Evolutionary conservation across 2,329 filamentous ascomycete genomes (phyloP), one percentile per base, ranked within the genome.

Genomic region (Claviceps monticola): DNA sequence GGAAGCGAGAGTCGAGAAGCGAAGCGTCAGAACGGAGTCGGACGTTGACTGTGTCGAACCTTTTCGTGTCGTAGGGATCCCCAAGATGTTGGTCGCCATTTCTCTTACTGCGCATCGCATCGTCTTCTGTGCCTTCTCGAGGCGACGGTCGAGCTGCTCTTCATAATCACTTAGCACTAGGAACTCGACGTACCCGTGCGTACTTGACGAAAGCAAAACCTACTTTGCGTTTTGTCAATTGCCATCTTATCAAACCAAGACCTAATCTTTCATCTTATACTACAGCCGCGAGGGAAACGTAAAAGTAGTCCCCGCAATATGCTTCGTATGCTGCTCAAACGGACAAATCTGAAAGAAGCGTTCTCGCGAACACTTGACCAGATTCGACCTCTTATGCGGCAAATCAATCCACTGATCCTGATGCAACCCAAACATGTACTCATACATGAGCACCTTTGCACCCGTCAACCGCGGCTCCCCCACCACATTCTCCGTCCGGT

Each of bases 391-490:
- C 41, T 50, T 50, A 2, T 50, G 48, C 38, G 48, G 48, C 41
- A 50, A 41, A 34, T 50, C 48, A 3, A 50, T 37, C 39, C 41
- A 44, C 41, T 45, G 41, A 5, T 50, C 41, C 48, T 50, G 48
- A 29, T 50, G 48, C 41, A 50, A 17, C 5, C 48, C 48, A 26
- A 45, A 50, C n/a, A 45, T 38, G 48, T 50, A 50, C 5, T 50
- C 48, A 19, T 50, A 50, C 39, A 44, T 45, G 29, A 44, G 17
- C 9, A 45, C 48, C 48, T 44, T 50, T 5, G 44, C 48, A 5
- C 23, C 48, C 41, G 41, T 45, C 26, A 50, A 21, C 3, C 48
- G 48, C 37, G 86, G 86, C 69, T 91, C 86, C 55, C 83, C 83
- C 7, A 82, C 75, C 8, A 80, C 74, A 55, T 68, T 67, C 62